Evolutionary conservation across 1,284 basidiomycete species (phyloP), one percentile per base, ranked within the genome.

Genomic region (Caloboletus firmus): DNA sequence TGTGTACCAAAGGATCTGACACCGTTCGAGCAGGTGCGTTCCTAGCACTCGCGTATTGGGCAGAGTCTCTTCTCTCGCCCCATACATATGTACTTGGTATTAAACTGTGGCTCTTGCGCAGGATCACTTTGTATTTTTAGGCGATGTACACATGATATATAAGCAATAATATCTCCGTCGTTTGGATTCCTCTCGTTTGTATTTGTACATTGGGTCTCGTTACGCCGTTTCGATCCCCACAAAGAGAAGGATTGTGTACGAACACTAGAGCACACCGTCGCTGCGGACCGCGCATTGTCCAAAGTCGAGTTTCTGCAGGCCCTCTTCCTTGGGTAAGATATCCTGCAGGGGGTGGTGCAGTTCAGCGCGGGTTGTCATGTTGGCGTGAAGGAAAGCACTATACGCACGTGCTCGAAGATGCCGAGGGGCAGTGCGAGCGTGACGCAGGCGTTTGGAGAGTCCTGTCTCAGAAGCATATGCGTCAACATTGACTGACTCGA

Each of bases 361-460:
- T n/a, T 58, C 2, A 20, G 15, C 9, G 2, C 3, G n/a, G 15
- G 24, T 28, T 10, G 3, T 41, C 43, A 18, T 5, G 34, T n/a
- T n/a, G n/a, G 1, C 15, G n/a, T n/a, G n/a, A 26, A 28, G 12
- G 30, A 18, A 3, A 24, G 8, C 12, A 15, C 6, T 4, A 30
- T 49, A 72, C 79, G 55, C 48, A 85, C 85, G 63, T 84, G 79
- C 50, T 89, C 85, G 62, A 90, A 91, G 59, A 89, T 90, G 8
- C 81, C 86, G 24, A 83, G 76, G 3, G 87, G 88, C 4, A 90
- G 74, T 0, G 79, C 86, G 39, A 91, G 72, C 0, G 87, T 90
- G 2, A 89, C 87, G 62, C 87, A 89, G 1, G 87, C 87, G 59
- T 90, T 91, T 3, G 87, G 88, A 4, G 84, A 85, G 67, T 90